Evolutionary conservation across 2,329 filamentous ascomycete species (phyloP), one percentile per base, ranked within the genome.

Genomic region (Elsinoe arachidis): DNA sequence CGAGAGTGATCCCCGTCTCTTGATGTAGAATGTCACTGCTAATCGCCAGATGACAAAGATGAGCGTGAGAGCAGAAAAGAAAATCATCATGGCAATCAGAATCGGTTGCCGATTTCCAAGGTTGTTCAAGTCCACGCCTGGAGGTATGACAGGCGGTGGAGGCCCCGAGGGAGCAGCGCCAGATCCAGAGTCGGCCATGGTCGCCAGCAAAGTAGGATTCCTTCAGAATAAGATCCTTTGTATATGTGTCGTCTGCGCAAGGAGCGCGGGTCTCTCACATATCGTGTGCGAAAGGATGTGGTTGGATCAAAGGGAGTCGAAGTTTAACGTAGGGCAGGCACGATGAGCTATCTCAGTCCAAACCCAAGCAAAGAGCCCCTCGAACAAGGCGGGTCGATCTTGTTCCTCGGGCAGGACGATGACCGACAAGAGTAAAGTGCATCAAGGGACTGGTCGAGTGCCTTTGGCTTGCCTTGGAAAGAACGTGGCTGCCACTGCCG

Each of bases 11-110:
- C 49, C 47, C 33, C 51, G 38, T 21, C 55, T 51, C 41, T 59
- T 61, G 38, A 57, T 15, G 23, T 54, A 34, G 14, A 52, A 47
- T 34, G 52, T 58, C 15, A 57, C 58, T 23, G 43, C 33, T 10
- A 61, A 23, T n/a, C 59, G 49, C 54, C 56, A 58, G 12, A 56
- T 41, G 17, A 61, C 59, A 11, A 59, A 41, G 1, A 47, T 47
- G 26, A 55, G 35, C 38, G 55, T 33, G 15, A 61, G 26, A 7
- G 53, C 46, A 26, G 54, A 41, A 19, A 61, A 57, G 49, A 57
- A 52, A 12, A 57, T 33, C 49, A 56, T 38, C 43, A 49, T 38
- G 33, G 39, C 39, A 37, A 47, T 46, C 23, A 56, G 33, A 17
- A 49, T 34, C 9, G 26, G 23, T 30, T 46, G 54, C 2, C 54